Evolutionary conservation across 345 rosid genomes (phyloP).

Genomic region (Odontarrhena argentea): DNA sequence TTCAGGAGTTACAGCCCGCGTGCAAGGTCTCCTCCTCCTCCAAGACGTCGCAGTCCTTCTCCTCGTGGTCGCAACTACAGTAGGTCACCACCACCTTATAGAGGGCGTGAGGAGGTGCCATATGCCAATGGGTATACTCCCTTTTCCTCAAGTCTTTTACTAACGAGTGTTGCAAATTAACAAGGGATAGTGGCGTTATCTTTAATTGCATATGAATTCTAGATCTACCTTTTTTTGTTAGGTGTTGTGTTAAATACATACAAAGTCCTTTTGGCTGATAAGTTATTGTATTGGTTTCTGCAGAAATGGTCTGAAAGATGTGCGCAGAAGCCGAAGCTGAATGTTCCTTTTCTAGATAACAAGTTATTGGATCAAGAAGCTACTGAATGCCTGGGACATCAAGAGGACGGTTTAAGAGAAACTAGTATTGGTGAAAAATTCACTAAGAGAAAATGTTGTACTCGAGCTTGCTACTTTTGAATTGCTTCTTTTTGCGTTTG

Average conservation of each 20-base stretch:
- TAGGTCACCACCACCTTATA: conserved; percentile 82
- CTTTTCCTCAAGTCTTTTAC: no score
- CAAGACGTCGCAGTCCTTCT: conserved; percentile 80
- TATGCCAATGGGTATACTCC: conserved; percentile 77
- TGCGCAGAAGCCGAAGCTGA: conserved; percentile 94
- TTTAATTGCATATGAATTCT: background rate
- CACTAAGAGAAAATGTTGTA: conserved; percentile 56
- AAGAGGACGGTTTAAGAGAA: conserved; percentile 41
- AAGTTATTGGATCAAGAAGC: conserved; percentile 34
- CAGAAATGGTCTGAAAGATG: conserved; percentile 85
- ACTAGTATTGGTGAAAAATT: conserved; percentile 63
- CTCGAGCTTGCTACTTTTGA: conserved; percentile 64
- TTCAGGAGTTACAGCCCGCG: conserved; percentile 90
- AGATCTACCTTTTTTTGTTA: background rate
- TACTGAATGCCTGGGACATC: conserved; percentile 39
- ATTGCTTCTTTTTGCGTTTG: conserved; percentile 45
- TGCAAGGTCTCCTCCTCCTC: conserved; percentile 65
- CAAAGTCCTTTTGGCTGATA: background rate
- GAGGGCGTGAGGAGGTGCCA: conserved; percentile 79
- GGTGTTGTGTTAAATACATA: background rate
- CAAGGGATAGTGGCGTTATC: background rate
- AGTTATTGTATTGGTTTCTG: conserved; percentile 29
- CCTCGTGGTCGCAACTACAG: conserved; percentile 85
- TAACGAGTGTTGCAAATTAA: background rate
- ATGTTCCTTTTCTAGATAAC: conserved; percentile 27